Percentiles rank a stretch among this genome's conserved stretches.
These are phyloP conservation scores for Stylosanthes scabra DNA, from an alignment of 331 rosid genomes.

Conservation along the genomic window DNA sequence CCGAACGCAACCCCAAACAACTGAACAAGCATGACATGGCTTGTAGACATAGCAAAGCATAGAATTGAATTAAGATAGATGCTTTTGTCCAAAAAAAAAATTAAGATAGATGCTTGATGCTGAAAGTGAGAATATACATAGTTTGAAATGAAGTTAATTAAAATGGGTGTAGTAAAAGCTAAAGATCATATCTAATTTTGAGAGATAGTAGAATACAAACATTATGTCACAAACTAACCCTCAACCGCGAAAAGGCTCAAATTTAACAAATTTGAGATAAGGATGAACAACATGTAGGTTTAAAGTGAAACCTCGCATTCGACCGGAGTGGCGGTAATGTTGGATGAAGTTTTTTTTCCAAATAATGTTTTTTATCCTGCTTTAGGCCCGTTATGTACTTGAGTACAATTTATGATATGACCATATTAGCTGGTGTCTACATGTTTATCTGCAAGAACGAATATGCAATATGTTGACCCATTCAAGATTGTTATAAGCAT, in stretches of 20 bases:
- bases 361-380: conserved; percentile 6
- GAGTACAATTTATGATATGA: neutral
- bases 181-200: neutral
- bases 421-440: conserved; percentile 3
- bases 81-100: too few species aligned
- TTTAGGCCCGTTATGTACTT: conserved; percentile 7
- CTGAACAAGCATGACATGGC: neutral
- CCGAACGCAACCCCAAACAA: neutral
- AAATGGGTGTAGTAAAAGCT: neutral
- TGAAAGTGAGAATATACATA: neutral
- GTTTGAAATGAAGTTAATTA: neutral
- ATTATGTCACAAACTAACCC: neutral
- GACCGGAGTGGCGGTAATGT: neutral
- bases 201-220: neutral
- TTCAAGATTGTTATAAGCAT: conserved; percentile 23
- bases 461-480: neutral
- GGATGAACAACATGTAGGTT: neutral
- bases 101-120: neutral
- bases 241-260: neutral
- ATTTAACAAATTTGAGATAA: neutral
- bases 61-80: neutral
- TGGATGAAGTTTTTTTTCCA: neutral
- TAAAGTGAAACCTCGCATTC: neutral
- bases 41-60: neutral
- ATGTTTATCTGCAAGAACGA: neutral